Percentiles rank a stretch among this genome's conserved stretches.
These are phyloP conservation scores for Suhomyces yuchorum DNA, from an alignment of 1,139 yeast species.

Conservation along the genomic window DNA sequence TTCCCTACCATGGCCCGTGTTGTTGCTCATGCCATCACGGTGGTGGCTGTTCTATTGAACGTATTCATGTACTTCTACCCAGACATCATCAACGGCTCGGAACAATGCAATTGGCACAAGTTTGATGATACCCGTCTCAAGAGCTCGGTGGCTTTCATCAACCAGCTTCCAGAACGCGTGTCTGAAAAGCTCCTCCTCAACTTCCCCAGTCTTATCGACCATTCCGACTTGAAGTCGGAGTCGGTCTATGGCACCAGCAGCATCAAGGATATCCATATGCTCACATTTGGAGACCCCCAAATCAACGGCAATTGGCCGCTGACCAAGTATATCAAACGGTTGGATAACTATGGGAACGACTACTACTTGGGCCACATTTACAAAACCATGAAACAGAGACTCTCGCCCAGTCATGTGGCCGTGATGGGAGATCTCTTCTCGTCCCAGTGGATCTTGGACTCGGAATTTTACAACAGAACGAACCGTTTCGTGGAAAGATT, in stretches of 20 bases:
- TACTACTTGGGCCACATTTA: constrained; percentile 84
- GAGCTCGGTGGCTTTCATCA: constrained; percentile 20
- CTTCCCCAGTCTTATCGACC: constrained; percentile 31
- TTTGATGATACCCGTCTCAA: constrained; percentile 21
- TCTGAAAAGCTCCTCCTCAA: constrained; percentile 25
- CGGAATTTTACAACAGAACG: constrained; percentile 80
- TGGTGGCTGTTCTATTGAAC: constrained; percentile 50
- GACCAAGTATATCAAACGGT: constrained; percentile 70
- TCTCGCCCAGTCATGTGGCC: constrained; percentile 77
- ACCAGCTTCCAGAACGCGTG: constrained; percentile 23
- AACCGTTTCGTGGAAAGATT: constrained; percentile 67
- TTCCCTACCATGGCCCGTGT: constrained; percentile 7
- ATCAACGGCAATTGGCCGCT: constrained; percentile 81
- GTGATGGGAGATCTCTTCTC: constrained; percentile 93
- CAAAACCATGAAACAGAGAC: constrained; percentile 57
- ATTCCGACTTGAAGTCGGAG: constrained; percentile 7
- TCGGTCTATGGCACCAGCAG: constrained; percentile 14
- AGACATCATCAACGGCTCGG: constrained; percentile 49
- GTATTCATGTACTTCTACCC: constrained; percentile 75
- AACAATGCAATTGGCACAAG: constrained; percentile 61
- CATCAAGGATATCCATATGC: constrained; percentile 56
- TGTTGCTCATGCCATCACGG: constrained; percentile 23
- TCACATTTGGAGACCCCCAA: constrained; percentile 96
- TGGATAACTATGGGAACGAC: constrained; percentile 90
- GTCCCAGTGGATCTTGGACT: constrained; percentile 93